A percentile compares a stretch with the other conserved stretches of the same genome.
Conservation (phyloP, 331 rosid genomes). For the Dryas integrifolia region DNA sequence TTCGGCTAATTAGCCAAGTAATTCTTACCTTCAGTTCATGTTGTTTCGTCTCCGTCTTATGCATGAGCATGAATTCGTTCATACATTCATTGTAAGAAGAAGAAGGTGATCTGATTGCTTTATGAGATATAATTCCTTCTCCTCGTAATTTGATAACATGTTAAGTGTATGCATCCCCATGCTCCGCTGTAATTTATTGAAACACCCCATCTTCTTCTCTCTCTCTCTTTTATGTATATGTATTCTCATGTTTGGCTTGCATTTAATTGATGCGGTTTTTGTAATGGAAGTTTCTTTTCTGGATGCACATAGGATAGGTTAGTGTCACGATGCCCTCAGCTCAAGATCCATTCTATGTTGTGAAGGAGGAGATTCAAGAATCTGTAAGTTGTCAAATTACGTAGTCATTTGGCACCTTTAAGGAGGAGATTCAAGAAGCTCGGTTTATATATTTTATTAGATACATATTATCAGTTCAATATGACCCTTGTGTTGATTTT, state of each 20-base stretch:
- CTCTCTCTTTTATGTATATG: background rate
- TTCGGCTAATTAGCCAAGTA: background rate
- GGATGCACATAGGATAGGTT: constrained; percentile 11
- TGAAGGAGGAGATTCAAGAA: constrained; percentile 90
- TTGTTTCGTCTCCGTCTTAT: no score
- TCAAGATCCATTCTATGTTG: constrained; percentile 95
- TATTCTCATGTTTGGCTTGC: background rate
- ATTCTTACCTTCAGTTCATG: background rate
- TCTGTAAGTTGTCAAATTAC: constrained; percentile 56
- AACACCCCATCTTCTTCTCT: no score
- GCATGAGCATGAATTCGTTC: background rate
- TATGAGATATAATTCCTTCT: background rate
- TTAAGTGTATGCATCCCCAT: background rate
- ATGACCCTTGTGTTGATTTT: background rate
- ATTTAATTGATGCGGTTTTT: background rate
- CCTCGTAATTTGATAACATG: background rate
- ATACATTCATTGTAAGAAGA: background rate
- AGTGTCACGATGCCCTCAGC: constrained; percentile 73
- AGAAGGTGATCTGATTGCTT: background rate
- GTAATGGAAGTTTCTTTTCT: constrained; percentile 9
- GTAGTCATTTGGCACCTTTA: background rate
- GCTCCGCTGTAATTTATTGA: no score
- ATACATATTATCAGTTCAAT: background rate
- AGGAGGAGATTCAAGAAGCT: background rate
- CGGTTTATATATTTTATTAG: background rate